Evolutionary conservation across 768 basidiomycete genomes (phyloP), one percentile per base, ranked within the genome.

Genomic region (Lentinus brumalis): DNA sequence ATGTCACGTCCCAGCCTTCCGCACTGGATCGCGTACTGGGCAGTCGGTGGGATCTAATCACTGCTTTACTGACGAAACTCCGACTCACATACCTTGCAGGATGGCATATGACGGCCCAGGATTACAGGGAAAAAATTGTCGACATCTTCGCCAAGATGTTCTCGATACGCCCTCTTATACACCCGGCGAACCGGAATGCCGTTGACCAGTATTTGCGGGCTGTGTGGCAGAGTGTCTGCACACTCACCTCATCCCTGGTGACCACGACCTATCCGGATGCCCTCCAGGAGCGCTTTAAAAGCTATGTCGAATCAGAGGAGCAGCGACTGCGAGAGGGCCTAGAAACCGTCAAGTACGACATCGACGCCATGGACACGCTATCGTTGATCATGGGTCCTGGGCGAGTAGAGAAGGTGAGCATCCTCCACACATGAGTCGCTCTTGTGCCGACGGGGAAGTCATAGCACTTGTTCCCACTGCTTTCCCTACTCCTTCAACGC

Each of bases 11-110:
- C 12, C 47, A 75, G 71, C 51, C 56, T 76, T 4, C 69, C 60
- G 1, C 66, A 69, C 30, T 75, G 75, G 72, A 54, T 76, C 14
- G 69, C 74, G 0, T 74, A 72, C 50, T 77, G 75, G 75, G 71
- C 73, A 12, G 64, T 71, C 8, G 75, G 76, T 75, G 10, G 12
- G 70, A 18, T 18, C 7, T 39, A 4, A 10, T 10, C 3, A 32
- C 15, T 2, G 16, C 32, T 11, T 11, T 0, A 3, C 41, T 15
- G 21, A 26, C 12, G n/a, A 50, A 3, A 3, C 15, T 7, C 8
- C 5, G 32, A 53, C n/a, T 41, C 55, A 50, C 47, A 45, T 53
- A 18, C 4, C 15, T 31, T 38, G 39, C 60, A 64, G 70, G 71
- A 4, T 72, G 70, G 62, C 66, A 70, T 54, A 60, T 57, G 42